Base-by-base conservation (phyloP, 108 stramenopile species). In the Cyclostephanos invisitatus region DNA sequence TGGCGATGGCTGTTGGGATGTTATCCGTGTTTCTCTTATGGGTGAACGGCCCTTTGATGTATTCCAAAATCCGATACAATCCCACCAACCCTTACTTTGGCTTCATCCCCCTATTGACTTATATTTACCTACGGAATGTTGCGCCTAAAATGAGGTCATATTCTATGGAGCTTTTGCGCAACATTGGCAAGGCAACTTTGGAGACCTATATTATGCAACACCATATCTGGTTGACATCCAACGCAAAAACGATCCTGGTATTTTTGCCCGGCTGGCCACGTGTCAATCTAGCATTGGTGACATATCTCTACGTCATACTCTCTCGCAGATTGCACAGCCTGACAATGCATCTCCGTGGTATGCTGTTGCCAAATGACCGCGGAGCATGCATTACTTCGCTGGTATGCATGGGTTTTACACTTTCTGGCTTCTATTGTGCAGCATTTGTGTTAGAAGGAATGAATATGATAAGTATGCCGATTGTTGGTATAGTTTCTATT, bases 141-240 rank as follows among this genome's bases (percentile, higher is more conserved):
- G 94, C 95, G 7, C 97, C 97, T 7, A 81, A 42, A 36, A 54
- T 98, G 62, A 80, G 98, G 12, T 80, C 83, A 25, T 79, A 93
- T 76, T 88, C 94, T 27, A 74, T 97, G 71, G 86, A 89, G 36
- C 73, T 97, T 24, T 84, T 98, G 10, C 93, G 97, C 73, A 86
- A 91, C 44, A 86, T 98, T 36, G 98, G 98, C 59, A 97, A 97
- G 78, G 95, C 95, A 18, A 98, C 98, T 4, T 73, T 99, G 49
- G 98, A 99, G 77, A 98, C 97, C 2, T 99, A 99, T 79, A 78
- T 98, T 36, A 90, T 98, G 91, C 98, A 99, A 83, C 97, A 98
- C 83, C 98, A 99, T 73, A 84, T 98, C 44, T 98, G 96, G 97
- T 78, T 99, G 21, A 97, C 90, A 7, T 89, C 89, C 21, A 85